phyloP scores from a whole-genome alignment of 331 rosid species.

The Rhamnella rubrinervis region DNA sequence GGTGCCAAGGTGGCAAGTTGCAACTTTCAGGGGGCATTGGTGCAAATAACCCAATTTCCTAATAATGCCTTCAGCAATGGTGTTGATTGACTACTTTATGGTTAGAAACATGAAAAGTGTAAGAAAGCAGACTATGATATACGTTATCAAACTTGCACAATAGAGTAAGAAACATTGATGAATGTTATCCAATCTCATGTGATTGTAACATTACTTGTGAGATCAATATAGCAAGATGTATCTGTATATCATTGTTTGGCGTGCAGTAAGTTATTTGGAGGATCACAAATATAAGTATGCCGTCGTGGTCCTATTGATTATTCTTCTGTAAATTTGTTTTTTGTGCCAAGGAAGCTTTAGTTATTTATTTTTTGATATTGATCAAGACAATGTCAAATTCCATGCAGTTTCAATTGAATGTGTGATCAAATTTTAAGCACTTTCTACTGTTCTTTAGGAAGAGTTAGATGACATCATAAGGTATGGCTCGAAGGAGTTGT shows the following conservation, averaged over 20 bases:
- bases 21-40: no score
- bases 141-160: no score
- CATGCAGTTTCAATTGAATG: not conserved
- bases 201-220: slow-evolving; percentile 2
- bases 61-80: no score
- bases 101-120: no score
- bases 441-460: slow-evolving; percentile 52
- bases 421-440: slow-evolving; percentile 13
- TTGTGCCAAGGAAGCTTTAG: not conserved
- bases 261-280: no score
- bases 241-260: not conserved
- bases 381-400: not conserved
- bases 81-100: no score
- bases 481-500: slow-evolving; percentile 95
- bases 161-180: no score
- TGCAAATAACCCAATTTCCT: no score
- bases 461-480: slow-evolving; percentile 97
- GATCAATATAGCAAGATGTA: not conserved
- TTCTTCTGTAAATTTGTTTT: not conserved
- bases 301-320: not conserved
- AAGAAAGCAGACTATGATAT: no score
- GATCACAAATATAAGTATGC: no score
- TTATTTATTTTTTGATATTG: not conserved
- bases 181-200: not conserved
- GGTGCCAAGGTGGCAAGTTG: no score